Evolutionary conservation across 1,284 basidiomycete species (phyloP).

Genomic region (Takashimella koratensis): DNA sequence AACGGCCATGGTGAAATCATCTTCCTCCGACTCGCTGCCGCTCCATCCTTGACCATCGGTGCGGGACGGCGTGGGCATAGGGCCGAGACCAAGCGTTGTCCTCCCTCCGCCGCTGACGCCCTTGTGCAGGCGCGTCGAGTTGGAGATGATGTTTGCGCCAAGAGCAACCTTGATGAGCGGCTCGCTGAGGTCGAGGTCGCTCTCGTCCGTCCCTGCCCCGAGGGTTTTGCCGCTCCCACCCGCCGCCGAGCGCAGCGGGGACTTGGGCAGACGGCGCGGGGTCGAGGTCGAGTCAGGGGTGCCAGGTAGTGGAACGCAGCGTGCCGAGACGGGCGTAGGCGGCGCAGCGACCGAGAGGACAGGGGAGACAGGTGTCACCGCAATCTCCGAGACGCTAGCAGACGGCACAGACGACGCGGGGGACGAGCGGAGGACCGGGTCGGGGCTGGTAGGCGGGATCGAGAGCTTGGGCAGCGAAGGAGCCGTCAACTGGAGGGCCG

Average conservation of each 20-base stretch:
- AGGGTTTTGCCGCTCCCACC: neutral
- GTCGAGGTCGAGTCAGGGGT: neutral
- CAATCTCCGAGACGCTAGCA: neutral
- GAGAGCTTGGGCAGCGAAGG: neutral
- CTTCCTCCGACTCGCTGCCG: conserved; percentile 40
- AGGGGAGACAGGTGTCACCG: neutral
- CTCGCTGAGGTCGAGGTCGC: conserved; percentile 33
- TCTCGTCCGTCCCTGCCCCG: conserved; percentile 17
- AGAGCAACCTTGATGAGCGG: conserved; percentile 29
- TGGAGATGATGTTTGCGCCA: conserved; percentile 29
- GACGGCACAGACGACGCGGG: neutral
- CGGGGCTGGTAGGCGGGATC: neutral
- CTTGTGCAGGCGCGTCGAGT: conserved; percentile 13
- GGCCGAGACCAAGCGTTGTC: neutral
- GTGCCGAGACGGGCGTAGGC: neutral
- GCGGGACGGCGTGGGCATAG: neutral
- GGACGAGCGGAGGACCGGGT: neutral
- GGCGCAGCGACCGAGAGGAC: neutral
- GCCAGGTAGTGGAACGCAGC: neutral
- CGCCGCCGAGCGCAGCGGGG: neutral
- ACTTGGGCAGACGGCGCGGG: neutral
- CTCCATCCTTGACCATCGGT: conserved; percentile 25
- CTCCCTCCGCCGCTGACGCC: neutral
- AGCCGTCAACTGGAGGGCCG: neutral
- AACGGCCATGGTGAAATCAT: conserved; percentile 30